These are phyloP conservation scores for Hypomontagnella submonticulosa DNA, from an alignment of 495 filamentous ascomycete species.

Conservation along the genomic window DNA sequence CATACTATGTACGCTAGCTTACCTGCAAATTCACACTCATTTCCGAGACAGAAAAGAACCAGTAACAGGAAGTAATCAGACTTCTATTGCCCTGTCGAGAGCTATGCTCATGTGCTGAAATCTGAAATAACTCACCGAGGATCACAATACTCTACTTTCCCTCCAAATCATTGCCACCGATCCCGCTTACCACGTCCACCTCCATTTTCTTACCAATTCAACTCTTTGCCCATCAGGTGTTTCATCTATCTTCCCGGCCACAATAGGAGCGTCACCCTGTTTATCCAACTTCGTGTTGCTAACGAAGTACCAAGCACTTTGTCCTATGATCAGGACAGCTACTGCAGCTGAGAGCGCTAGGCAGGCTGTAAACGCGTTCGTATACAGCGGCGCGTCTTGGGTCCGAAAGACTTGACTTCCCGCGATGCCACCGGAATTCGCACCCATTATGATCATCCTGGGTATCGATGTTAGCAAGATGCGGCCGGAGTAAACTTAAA, in stretches of 20 bases:
- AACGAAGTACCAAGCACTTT: constrained; percentile 27
- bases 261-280: constrained; percentile 23
- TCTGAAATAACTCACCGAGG: too few species aligned
- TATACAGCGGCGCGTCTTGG: constrained; percentile 62
- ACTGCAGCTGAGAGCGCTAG: constrained; percentile 29
- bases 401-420: constrained; percentile 66
- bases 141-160: too few species aligned
- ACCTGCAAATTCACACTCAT: too few species aligned
- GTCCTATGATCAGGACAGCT: constrained; percentile 23
- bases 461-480: constrained; percentile 9
- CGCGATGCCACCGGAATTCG: constrained; percentile 63
- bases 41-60: too few species aligned
- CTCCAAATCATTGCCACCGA: neutral
- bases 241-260: constrained; percentile 27
- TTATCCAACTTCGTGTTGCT: constrained; percentile 35
- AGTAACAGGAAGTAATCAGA: too few species aligned
- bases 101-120: too few species aligned
- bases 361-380: constrained; percentile 32
- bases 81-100: too few species aligned
- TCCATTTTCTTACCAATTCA: constrained; percentile 38
- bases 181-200: constrained; percentile 34
- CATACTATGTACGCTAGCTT: too few species aligned
- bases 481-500: constrained; percentile 2
- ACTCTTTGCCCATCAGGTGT: constrained; percentile 24
- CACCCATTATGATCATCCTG: constrained; percentile 65